Evolutionary conservation across 1,284 basidiomycete genomes (phyloP).

Genomic region (Volvariella surrecta): DNA sequence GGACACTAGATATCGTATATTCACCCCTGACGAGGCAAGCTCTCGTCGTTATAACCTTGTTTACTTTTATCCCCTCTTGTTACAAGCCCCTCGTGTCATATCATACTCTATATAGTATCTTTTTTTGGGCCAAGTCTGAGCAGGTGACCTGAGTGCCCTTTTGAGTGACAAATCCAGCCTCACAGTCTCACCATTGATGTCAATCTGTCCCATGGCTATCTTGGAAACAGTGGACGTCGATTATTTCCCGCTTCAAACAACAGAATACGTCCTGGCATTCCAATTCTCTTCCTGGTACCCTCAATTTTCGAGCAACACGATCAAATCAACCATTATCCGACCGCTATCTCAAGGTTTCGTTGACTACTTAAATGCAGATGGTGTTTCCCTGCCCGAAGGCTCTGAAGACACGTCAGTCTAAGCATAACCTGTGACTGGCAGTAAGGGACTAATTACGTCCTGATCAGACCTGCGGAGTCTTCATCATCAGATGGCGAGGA

Average conservation of each 20-base stretch:
- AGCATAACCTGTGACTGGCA: background rate
- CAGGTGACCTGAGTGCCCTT: no score
- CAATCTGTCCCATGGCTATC: no score
- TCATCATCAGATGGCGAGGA: constrained; percentile 50
- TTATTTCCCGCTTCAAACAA: constrained; percentile 45
- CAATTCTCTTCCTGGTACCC: constrained; percentile 90
- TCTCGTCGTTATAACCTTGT: no score
- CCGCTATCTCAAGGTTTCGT: constrained; percentile 60
- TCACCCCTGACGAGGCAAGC: no score
- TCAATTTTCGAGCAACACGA: constrained; percentile 57
- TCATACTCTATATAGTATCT: no score
- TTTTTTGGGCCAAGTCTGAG: no score
- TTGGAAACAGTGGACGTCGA: no score
- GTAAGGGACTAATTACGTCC: constrained; percentile 8
- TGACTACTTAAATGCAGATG: constrained; percentile 72
- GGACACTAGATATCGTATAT: constrained; percentile 15
- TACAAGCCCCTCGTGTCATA: no score
- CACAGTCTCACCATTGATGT: no score
- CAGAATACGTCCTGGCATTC: constrained; percentile 57
- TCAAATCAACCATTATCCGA: constrained; percentile 74
- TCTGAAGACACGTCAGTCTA: constrained; percentile 62
- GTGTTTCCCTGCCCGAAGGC: constrained; percentile 77
- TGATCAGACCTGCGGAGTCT: constrained; percentile 38
- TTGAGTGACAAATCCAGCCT: no score
- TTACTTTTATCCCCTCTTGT: no score